Percentiles rank a stretch among this genome's conserved stretches.
phyloP scores from a whole-genome alignment of 129 eudicot species.

The Tagetes patula region DNA sequence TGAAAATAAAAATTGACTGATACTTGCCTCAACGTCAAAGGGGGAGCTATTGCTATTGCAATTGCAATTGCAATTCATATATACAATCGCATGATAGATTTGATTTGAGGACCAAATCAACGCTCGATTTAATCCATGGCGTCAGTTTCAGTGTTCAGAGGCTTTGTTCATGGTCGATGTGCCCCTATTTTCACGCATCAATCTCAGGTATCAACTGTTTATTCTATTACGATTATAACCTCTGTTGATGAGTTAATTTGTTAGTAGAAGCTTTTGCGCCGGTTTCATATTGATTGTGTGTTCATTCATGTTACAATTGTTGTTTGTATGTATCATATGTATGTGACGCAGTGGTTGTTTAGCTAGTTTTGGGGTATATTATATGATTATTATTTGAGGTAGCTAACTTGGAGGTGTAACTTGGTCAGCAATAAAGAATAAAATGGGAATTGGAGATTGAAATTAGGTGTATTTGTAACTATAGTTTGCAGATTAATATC shows the following conservation, averaged over 20 bases:
- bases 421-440: neutral
- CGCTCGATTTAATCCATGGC: slow-evolving; percentile 42
- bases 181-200: slow-evolving; percentile 48
- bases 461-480: neutral
- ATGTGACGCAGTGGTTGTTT: neutral
- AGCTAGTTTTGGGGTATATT: too few relatives aligned
- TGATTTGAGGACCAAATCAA: neutral
- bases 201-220: slow-evolving; percentile 44
- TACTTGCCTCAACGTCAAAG: slow-evolving; percentile 17
- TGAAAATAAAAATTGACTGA: too few relatives aligned
- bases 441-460: neutral
- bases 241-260: neutral
- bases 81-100: slow-evolving; percentile 8
- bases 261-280: neutral
- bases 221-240: neutral
- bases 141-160: slow-evolving; percentile 56
- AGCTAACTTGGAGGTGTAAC: neutral
- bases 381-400: too few relatives aligned
- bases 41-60: neutral
- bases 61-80: too few relatives aligned
- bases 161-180: slow-evolving; percentile 52
- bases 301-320: neutral
- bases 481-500: slow-evolving; percentile 9
- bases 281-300: neutral
- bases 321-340: neutral